These are phyloP conservation scores for Xylaria sp. DNA, from an alignment of 2,329 filamentous ascomycete species.

Conservation along the genomic window DNA sequence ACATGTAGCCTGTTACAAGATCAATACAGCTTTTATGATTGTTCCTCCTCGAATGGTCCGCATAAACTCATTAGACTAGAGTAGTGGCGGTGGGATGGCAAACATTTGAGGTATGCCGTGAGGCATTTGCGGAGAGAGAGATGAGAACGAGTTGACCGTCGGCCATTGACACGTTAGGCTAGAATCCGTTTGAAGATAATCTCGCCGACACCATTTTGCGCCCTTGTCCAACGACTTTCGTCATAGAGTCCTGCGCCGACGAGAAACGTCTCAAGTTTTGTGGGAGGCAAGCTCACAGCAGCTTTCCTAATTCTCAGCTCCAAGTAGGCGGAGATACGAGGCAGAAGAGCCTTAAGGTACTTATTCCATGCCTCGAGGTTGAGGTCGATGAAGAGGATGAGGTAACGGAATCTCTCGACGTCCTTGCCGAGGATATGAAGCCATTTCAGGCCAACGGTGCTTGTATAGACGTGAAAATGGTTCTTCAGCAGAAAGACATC, in stretches of 20 bases:
- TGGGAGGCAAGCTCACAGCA: conserved; percentile 13
- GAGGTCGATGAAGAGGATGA: conserved; percentile 28
- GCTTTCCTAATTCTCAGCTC: conserved; percentile 26
- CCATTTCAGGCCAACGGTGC: conserved; percentile 26
- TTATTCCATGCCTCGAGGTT: conserved; percentile 13
- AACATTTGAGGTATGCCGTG: too few relatives aligned
- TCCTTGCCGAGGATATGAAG: conserved; percentile 25
- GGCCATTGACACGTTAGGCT: not conserved
- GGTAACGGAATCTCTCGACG: conserved; percentile 24
- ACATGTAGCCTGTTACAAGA: too few relatives aligned
- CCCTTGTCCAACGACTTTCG: conserved; percentile 6
- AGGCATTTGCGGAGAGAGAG: not conserved
- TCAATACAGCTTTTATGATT: too few relatives aligned
- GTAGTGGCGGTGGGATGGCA: too few relatives aligned
- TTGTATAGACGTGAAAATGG: conserved; percentile 30
- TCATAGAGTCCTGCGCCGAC: conserved; percentile 12
- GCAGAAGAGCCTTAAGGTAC: conserved; percentile 23
- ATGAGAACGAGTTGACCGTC: not conserved
- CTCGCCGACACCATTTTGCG: conserved; percentile 2
- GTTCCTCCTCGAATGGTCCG: too few relatives aligned
- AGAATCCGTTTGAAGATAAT: conserved; percentile 21
- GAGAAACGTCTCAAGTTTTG: not conserved
- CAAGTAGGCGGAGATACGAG: conserved; percentile 15
- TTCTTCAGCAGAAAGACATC: conserved; percentile 30
- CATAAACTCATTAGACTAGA: too few relatives aligned